Conservation (phyloP, 176 grass and related monocot species). For the Eragrostis curvula region DNA sequence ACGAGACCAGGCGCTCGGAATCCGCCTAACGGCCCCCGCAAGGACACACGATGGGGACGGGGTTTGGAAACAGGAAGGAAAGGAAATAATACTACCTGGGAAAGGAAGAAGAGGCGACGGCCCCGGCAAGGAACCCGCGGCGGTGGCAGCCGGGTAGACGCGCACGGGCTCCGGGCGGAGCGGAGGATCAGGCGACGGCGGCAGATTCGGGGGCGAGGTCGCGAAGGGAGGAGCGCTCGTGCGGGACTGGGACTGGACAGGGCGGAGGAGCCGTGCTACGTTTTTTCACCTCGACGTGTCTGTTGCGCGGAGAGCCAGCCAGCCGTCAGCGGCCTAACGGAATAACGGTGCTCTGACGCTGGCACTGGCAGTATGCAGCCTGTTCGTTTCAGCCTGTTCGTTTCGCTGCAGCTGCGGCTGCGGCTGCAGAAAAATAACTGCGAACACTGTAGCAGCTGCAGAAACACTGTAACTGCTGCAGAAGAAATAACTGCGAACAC, state of each 20-base stretch:
- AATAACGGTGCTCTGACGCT: too few relatives aligned
- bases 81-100: background rate
- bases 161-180: background rate
- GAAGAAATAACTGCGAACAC: too few relatives aligned
- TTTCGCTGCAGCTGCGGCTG: too few relatives aligned
- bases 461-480: too few relatives aligned
- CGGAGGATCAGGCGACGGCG: background rate
- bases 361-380: too few relatives aligned
- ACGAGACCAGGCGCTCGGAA: background rate
- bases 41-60: background rate
- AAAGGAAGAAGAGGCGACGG: background rate
- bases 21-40: background rate
- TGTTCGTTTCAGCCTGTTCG: too few relatives aligned
- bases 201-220: background rate
- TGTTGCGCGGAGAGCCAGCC: background rate
- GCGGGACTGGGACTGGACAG: background rate
- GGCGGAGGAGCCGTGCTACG: background rate
- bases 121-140: conserved; percentile 1
- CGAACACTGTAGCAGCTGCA: too few relatives aligned
- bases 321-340: too few relatives aligned
- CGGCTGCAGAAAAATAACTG: too few relatives aligned
- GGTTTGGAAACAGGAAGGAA: background rate
- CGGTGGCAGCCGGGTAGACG: background rate
- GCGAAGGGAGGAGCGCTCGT: background rate
- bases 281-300: background rate